phyloP scores from a whole-genome alignment of 495 filamentous ascomycete species.

The Opeltia flavorubescens region DNA sequence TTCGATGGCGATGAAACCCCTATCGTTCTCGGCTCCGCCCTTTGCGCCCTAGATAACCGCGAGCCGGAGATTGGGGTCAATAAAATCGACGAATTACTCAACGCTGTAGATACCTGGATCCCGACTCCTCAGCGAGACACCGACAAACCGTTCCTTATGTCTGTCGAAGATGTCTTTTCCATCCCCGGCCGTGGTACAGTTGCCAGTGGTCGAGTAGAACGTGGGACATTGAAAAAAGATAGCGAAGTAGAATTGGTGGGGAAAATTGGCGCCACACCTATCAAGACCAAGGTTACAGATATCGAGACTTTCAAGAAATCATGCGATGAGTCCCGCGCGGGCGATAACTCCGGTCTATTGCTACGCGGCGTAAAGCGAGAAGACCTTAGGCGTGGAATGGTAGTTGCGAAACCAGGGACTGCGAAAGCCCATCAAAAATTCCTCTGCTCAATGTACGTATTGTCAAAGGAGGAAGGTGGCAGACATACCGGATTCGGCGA shows the following conservation, averaged over 20 bases:
- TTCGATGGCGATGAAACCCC: constrained; percentile 98
- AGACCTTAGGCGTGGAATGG: constrained; percentile 88
- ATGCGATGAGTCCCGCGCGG: constrained; percentile 81
- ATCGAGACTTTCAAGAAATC: constrained; percentile 99
- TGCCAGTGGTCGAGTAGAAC: constrained; percentile 91
- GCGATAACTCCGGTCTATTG: constrained; percentile 96
- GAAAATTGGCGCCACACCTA: constrained; percentile 47
- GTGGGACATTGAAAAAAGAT: constrained; percentile 83
- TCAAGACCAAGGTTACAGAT: constrained; percentile 98
- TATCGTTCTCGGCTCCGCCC: constrained; percentile 88
- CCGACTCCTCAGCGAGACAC: constrained; percentile 79
- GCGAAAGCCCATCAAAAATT: constrained; percentile 77
- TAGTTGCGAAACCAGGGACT: constrained; percentile 63
- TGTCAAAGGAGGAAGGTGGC: constrained; percentile 94
- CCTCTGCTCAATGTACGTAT: constrained; percentile 86
- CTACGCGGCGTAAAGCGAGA: constrained; percentile 90
- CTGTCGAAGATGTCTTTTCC: constrained; percentile 96
- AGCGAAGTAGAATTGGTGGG: constrained; percentile 86
- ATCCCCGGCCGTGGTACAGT: constrained; percentile 96
- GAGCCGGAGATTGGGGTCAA: constrained; percentile 72
- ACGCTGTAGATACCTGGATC: constrained; percentile 91
- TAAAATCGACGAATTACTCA: constrained; percentile 77
- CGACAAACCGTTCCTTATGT: constrained; percentile 98
- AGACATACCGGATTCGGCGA: constrained; percentile 83
- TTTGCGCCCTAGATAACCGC: constrained; percentile 84